These are phyloP conservation scores for Kwoniella europaea DNA, from an alignment of 768 basidiomycete genomes.

Conservation along the genomic window DNA sequence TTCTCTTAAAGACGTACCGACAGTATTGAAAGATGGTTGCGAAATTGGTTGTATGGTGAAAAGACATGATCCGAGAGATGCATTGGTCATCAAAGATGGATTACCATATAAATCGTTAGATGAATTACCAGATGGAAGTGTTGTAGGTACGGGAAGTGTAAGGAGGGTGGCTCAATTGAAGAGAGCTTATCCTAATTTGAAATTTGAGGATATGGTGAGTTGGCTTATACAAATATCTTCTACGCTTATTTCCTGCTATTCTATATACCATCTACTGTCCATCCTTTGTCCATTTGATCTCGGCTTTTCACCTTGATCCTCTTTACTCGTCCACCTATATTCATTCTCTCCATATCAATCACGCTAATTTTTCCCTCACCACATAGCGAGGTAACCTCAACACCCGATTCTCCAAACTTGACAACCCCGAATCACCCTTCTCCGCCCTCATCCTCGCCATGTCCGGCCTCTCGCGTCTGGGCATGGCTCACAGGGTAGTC, in stretches of 20 bases:
- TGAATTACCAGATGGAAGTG: conserved; percentile 83
- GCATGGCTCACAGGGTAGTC: conserved; percentile 70
- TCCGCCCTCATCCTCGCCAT: conserved; percentile 90
- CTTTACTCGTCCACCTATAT: background rate
- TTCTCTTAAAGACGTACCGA: conserved; percentile 91
- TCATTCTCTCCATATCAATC: background rate
- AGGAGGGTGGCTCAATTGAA: conserved; percentile 87
- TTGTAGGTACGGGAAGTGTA: conserved; percentile 95
- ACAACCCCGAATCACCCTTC: conserved; percentile 77
- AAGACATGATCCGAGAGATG: conserved; percentile 86
- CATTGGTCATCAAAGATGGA: conserved; percentile 81
- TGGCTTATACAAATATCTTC: background rate
- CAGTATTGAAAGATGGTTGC: conserved; percentile 80
- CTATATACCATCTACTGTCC: no score
- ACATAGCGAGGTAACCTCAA: conserved; percentile 63
- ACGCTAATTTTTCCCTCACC: background rate
- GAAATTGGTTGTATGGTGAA: conserved; percentile 81
- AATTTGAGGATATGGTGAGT: conserved; percentile 87
- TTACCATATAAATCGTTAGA: conserved; percentile 71
- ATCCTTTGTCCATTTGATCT: no score
- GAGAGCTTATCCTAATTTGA: conserved; percentile 73
- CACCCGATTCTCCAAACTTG: conserved; percentile 88
- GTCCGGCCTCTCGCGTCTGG: conserved; percentile 84
- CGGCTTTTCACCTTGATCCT: background rate
- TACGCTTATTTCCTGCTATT: no score